Percentiles rank a stretch among this genome's conserved stretches.
Evolutionary conservation across 495 filamentous ascomycete species (phyloP).

Genomic region (Podospora sp.): DNA sequence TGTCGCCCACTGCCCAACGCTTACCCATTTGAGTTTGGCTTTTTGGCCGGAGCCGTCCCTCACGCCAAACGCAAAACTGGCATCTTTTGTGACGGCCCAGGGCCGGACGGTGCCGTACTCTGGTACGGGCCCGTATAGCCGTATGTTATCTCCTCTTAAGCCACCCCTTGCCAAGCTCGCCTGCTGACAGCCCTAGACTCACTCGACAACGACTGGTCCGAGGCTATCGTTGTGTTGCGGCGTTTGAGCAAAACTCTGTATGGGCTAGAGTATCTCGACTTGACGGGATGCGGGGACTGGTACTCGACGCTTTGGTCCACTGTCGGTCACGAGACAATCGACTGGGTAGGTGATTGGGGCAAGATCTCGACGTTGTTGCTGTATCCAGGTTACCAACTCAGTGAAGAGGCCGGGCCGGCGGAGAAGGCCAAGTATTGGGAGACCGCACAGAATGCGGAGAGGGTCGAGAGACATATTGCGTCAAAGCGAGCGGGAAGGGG

Average conservation of each 20-base stretch:
- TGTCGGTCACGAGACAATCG: conserved; percentile 39
- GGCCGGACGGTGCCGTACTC: conserved; percentile 55
- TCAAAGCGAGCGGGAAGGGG: conserved; percentile 39
- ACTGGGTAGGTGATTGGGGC: conserved; percentile 52
- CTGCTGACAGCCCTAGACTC: conserved; percentile 30
- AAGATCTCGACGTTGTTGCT: conserved; percentile 44
- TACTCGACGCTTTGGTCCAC: conserved; percentile 55
- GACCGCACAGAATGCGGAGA: conserved; percentile 32
- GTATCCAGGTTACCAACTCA: conserved; percentile 37
- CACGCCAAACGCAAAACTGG: conserved; percentile 62
- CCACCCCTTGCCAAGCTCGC: background rate
- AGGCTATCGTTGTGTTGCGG: conserved; percentile 69
- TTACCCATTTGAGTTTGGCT: conserved; percentile 78
- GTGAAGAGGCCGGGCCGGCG: conserved; percentile 25
- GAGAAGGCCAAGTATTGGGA: conserved; percentile 30
- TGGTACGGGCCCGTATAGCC: conserved; percentile 67
- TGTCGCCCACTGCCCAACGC: conserved; percentile 59
- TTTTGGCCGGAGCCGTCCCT: conserved; percentile 78
- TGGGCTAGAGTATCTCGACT: conserved; percentile 74
- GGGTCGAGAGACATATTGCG: conserved; percentile 44
- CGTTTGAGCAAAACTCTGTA: conserved; percentile 67
- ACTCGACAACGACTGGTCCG: conserved; percentile 68
- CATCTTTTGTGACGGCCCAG: conserved; percentile 47
- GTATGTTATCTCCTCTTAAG: background rate
- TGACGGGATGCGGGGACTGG: conserved; percentile 80